Base-by-base conservation (phyloP, 495 filamentous ascomycete species). In the Clohesyomyces aquaticus region DNA sequence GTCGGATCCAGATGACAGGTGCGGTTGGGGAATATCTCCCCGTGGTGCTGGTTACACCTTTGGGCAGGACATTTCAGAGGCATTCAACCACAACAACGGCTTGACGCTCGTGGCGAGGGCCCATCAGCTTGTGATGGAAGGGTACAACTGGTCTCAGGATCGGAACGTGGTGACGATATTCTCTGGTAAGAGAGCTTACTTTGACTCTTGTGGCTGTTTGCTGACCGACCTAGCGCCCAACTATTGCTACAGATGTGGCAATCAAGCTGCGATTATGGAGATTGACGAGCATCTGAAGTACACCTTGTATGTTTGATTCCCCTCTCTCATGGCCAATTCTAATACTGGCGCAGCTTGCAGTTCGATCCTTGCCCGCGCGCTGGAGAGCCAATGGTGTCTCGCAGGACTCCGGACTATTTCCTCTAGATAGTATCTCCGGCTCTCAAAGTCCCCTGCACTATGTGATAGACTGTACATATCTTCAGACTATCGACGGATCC, bases 261-360 rank as follows among this genome's bases (percentile, higher is more conserved):
- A 98, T 78, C 94, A 98, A 78, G 94, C 94, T 52, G 94, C 94
- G 10, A 98, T 98, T 76, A 98, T 98, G 94, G 94, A 98, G 77
- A 98, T 98, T 77, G 94, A 98, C 65, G 94, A 98, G 78, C 92
- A 98, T 77, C 79, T 98, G 77, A 98, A 98, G 81, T 98, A 98
- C 76, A 98, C 94, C 71, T 98, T 98, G 94, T 98, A 84, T 78
- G 91, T 88, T 28, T n/a, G 27, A 29, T 27, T 18, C 21, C 14
- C 27, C 0, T 50, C 46, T 11, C 16, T 3, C 14, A 47, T 3
- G 11, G 0, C 9, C 55, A 28, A 27, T 65, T 19, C 28, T 60
- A 50, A 55, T 29, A 21, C 23, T 61, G 49, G 51, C 22, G 11
- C 29, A 98, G 94, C 88, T 81, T 98, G 82, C 94, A 98, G 86